A percentile compares a stretch with the other conserved stretches of the same genome.
phyloP scores from a whole-genome alignment of 2,329 filamentous ascomycete genomes.

The Penicillium sp. region DNA sequence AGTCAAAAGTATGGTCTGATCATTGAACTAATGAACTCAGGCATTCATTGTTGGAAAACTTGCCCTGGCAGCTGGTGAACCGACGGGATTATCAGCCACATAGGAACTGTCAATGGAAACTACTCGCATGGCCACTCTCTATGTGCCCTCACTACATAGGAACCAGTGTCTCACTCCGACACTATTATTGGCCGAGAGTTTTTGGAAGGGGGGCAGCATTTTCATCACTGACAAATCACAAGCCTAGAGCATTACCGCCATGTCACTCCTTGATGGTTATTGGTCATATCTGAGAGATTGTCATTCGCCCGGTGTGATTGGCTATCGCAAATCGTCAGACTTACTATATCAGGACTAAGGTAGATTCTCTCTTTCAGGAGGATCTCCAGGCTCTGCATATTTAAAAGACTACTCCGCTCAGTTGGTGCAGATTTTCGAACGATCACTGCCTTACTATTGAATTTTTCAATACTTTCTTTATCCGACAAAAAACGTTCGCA shows the following conservation, averaged over 20 bases:
- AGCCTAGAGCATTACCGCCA: slow-evolving; percentile 1
- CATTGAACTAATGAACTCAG: not conserved
- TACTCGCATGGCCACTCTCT: too few relatives aligned
- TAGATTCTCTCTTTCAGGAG: not conserved
- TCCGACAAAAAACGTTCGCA: too few relatives aligned
- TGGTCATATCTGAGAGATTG: not conserved
- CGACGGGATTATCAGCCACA: too few relatives aligned
- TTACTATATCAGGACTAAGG: not conserved
- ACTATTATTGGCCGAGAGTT: slow-evolving; percentile 1
- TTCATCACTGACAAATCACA: slow-evolving; percentile 7
- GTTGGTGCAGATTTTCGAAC: not conserved
- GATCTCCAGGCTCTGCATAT: not conserved
- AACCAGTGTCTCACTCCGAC: slow-evolving; percentile 9
- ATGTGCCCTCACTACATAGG: not conserved
- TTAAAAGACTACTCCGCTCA: not conserved
- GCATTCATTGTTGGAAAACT: not conserved
- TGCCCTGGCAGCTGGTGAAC: too few relatives aligned
- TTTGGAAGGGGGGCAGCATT: not conserved
- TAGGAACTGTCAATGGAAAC: too few relatives aligned
- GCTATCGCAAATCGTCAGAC: not conserved
- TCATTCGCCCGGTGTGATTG: slow-evolving; percentile 4
- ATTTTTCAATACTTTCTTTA: too few relatives aligned
- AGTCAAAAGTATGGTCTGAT: slow-evolving; percentile 1
- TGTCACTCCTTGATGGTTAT: slow-evolving; percentile 6
- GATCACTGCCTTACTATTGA: not conserved